Conservation (phyloP, 768 basidiomycete species). For the Podaxis pistillaris region DNA sequence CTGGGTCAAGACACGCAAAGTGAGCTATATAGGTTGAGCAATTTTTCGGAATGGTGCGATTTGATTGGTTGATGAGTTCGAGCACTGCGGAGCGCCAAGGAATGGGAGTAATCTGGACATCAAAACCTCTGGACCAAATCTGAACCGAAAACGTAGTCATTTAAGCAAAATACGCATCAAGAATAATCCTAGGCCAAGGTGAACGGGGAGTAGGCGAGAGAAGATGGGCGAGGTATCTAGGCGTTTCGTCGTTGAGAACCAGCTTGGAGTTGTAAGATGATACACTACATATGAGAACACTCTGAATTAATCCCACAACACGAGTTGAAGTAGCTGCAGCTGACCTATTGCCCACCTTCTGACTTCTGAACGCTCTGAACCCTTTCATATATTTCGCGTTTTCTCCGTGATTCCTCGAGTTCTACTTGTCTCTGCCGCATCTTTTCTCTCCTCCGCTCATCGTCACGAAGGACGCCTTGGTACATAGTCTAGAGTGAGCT, state of each 20-base stretch:
- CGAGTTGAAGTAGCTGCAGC: neutral
- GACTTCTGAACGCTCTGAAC: constrained; percentile 36
- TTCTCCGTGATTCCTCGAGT: constrained; percentile 57
- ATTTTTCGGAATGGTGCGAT: constrained; percentile 5
- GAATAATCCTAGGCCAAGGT: neutral
- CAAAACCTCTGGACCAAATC: neutral
- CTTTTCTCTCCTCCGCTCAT: constrained; percentile 76
- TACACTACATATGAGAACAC: neutral
- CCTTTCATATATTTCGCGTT: constrained; percentile 64
- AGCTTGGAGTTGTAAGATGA: neutral
- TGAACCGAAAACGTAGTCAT: neutral
- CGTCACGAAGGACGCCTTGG: constrained; percentile 85
- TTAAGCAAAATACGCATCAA: neutral
- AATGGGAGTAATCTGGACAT: neutral
- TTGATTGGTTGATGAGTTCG: constrained; percentile 1
- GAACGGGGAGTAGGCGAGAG: neutral
- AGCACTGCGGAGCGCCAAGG: neutral
- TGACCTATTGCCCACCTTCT: neutral
- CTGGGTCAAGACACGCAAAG: neutral
- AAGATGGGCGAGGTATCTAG: neutral
- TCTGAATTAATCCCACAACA: neutral
- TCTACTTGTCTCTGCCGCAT: constrained; percentile 64
- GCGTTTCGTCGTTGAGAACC: neutral
- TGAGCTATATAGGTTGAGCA: neutral
- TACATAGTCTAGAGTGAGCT: constrained; percentile 72